A percentile compares a stretch with the other conserved stretches of the same genome.
Evolutionary conservation across 176 grass and related monocot species (phyloP).

Genomic region (Oryza glumipatula): DNA sequence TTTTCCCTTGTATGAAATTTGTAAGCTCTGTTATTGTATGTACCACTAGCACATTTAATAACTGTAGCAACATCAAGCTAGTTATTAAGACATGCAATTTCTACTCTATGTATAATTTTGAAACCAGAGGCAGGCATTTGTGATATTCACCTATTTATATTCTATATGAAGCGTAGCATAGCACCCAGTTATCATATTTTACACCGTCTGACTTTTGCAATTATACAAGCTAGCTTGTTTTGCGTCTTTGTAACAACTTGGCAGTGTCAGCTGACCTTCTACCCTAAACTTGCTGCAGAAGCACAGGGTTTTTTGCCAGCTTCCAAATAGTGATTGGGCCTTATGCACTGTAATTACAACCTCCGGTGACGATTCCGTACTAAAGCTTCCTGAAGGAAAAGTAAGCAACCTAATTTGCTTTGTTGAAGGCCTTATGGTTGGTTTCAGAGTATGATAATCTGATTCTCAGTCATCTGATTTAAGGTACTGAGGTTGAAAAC

Average conservation of each 20-base stretch:
- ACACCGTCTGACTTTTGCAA: neutral
- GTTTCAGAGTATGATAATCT: conserved; percentile 16
- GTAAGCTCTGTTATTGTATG: neutral
- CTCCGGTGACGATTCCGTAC: conserved; percentile 69
- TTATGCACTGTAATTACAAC: conserved; percentile 81
- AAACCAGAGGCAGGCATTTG: neutral
- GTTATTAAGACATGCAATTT: neutral
- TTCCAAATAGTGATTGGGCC: conserved; percentile 80
- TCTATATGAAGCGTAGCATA: conserved; percentile 12
- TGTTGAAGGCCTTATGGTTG: conserved; percentile 17
- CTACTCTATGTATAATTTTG: neutral
- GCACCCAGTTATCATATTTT: neutral
- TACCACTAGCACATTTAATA: neutral
- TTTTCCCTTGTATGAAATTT: neutral
- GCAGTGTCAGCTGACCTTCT: conserved; percentile 20
- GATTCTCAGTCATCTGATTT: conserved; percentile 30
- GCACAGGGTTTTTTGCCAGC: conserved; percentile 79
- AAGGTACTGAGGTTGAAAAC: conserved; percentile 81
- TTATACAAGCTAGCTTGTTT: conserved; percentile 14
- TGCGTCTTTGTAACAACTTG: conserved; percentile 15
- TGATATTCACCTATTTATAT: conserved; percentile 15
- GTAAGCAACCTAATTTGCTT: conserved; percentile 55
- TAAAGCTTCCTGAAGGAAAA: conserved; percentile 72
- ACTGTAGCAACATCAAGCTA: conserved; percentile 17
- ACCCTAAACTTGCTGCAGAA: conserved; percentile 65